Evolutionary conservation across 495 filamentous ascomycete species (phyloP), one percentile per base, ranked within the genome.

Genomic region (Tuber melanosporum): DNA sequence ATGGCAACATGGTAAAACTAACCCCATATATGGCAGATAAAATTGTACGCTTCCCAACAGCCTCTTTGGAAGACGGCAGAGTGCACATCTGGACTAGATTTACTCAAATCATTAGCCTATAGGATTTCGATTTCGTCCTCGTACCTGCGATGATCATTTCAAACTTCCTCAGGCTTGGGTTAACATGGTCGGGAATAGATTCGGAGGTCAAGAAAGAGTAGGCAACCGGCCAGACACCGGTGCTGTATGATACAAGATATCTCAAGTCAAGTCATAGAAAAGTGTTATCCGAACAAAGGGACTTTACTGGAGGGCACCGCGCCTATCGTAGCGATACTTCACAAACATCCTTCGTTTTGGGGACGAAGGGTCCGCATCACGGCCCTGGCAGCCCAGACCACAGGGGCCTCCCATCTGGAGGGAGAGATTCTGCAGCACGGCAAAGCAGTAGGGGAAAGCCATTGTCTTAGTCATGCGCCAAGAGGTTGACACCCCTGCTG

Each of bases 381-480:
- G 3, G 39, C 39, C 39, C 39, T 41, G 39, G 39, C 39, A 41
- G 39, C 39, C 39, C 39, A 41, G 39, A 41, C 57, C 36, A 12
- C 57, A 17, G 57, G 57, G 57, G 26, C 57, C 57, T 66, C 26
- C 17, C 52, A 0, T 32, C 52, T 32, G n/a, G 52, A 32, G 52
- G 26, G 52, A 52, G 47, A 32, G n/a, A 26, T 15, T 62, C 73
- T 71, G 47, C 47, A 26, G 77, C 76, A 79, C 43, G 19, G 77
- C 76, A 79, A 73, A 71, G 14, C 10, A 47, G 74, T 74, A 36
- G 4, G 3, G 41, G 73, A 19, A 79, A 80, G 44, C 32, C 47
- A 19, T 22, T 12, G 73, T 73, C 66, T 80, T 80, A 74, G 78
- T 76, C 78, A 80, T 80, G 73, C 42, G 78, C 78, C 78, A 80